Percentiles rank a stretch among this genome's conserved stretches.
Conservation (phyloP, 768 basidiomycete species). For the Auriscalpium orientale region DNA sequence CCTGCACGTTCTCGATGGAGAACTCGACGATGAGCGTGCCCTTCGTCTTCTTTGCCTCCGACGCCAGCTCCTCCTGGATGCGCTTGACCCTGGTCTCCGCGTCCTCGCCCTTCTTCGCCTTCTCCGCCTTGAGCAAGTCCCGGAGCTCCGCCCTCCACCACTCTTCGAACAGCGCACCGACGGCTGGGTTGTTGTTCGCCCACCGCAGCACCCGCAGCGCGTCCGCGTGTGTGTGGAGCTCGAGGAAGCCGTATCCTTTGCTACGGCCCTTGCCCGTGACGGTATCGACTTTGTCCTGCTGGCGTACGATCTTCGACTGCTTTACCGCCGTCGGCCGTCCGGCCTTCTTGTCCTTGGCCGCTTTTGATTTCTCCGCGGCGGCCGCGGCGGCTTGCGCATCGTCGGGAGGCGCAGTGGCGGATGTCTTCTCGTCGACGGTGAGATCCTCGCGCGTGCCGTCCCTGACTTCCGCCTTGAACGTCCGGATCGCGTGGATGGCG, state of each 20-base stretch:
- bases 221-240: constrained; percentile 82
- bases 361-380: constrained; percentile 18
- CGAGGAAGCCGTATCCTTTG: constrained; percentile 94
- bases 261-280: constrained; percentile 81
- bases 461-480: constrained; percentile 76
- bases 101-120: constrained; percentile 38
- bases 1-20: constrained; percentile 91
- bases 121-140: constrained; percentile 51
- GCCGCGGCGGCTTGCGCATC: constrained; percentile 21
- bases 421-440: constrained; percentile 62
- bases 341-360: constrained; percentile 21
- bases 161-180: constrained; percentile 53
- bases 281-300: constrained; percentile 82
- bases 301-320: constrained; percentile 90
- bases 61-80: constrained; percentile 39
- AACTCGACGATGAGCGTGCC: constrained; percentile 84
- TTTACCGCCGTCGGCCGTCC: constrained; percentile 48
- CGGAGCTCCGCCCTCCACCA: constrained; percentile 84
- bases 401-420: constrained; percentile 24
- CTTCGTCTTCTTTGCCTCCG: constrained; percentile 33
- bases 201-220: constrained; percentile 87
- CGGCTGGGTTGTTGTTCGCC: constrained; percentile 83
- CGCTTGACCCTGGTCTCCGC: constrained; percentile 54
- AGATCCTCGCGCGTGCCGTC: constrained; percentile 51
- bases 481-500: constrained; percentile 68